phyloP scores from a whole-genome alignment of 2,329 filamentous ascomycete species.

The Graphium sp. region DNA sequence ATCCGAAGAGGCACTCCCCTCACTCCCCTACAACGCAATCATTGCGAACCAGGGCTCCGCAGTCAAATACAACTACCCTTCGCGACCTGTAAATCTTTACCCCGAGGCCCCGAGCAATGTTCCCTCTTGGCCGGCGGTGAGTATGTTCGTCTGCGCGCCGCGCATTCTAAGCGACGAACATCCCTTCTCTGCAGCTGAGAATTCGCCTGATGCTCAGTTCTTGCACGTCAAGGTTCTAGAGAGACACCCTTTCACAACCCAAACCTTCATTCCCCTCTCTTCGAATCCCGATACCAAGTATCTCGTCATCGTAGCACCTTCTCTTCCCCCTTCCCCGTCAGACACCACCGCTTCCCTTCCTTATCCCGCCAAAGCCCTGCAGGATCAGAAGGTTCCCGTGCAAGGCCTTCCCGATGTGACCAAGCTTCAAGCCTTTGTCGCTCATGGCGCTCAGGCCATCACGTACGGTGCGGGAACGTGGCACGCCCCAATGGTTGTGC shows the following conservation, averaged over 20 bases:
- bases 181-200: conserved; percentile 1
- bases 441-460: conserved; percentile 62
- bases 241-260: conserved; percentile 82
- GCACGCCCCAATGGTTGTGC: conserved; percentile 89
- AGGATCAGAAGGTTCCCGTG: conserved; percentile 29
- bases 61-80: conserved; percentile 70
- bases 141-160: conserved; percentile 67
- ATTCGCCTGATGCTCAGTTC: conserved; percentile 8
- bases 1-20: conserved; percentile 6
- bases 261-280: conserved; percentile 74
- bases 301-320: conserved; percentile 80
- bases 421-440: conserved; percentile 61
- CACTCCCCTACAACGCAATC: conserved; percentile 28
- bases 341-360: conserved; percentile 7
- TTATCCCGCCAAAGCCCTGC: conserved; percentile 8
- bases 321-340: conserved; percentile 26
- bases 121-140: conserved; percentile 50
- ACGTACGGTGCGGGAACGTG: conserved; percentile 87
- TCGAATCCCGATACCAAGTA: conserved; percentile 35
- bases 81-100: conserved; percentile 58
- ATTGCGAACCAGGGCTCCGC: conserved; percentile 76
- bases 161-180: conserved; percentile 11
- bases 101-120: conserved; percentile 40
- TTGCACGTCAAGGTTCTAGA: conserved; percentile 63
- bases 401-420: conserved; percentile 55